Base-by-base conservation (phyloP, 78 protist genomes). In the Dictyostelium capitatum region DNA sequence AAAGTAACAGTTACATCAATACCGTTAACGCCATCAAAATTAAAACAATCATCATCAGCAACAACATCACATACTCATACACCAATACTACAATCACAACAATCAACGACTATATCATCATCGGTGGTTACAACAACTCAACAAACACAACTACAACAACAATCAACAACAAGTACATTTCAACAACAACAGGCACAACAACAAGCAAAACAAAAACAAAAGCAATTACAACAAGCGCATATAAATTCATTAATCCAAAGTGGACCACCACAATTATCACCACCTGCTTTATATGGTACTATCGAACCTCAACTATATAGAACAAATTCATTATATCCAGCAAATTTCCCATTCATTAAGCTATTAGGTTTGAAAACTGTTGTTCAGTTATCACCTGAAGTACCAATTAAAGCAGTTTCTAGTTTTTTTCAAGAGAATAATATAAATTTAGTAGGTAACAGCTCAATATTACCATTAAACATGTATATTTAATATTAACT, bases 341-440 rank as follows among this genome's bases (percentile, higher is more conserved):
- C 83, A 41, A 92, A 97, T 32, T 90, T 97, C 56, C 87, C 96
- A 8, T 97, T 95, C 43, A 59, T 97, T 6, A 70, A 81, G 43
- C 1, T 62, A 20, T 83, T 97, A 23, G 75, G 84, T 6, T 50
- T 97, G 17, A 70, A 80, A 46, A 97, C 97, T 2, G 96, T 97
- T 10, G 75, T 97, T 17, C 95, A 82, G 65, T 72, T 97, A 48
- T 95, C 97, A 14, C 98, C 98, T 0, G 98, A 97, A 32, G 95
- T 89, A 30, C 97, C 96, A 1, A 89, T 89, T 32, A 77, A 95
- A n/a, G 94, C 96, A 3, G 96, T 95, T 8, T 46, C 90, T 8
- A 90, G 79, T 1, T 97, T 97, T 41, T 83, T 94, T 62, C 79
- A 92, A 80, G 97, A 95, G 9, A 91, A 83, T 77, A 65, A 65